Conservation (phyloP, 306 rosid species). For the Citrullus mucosospermus region DNA sequence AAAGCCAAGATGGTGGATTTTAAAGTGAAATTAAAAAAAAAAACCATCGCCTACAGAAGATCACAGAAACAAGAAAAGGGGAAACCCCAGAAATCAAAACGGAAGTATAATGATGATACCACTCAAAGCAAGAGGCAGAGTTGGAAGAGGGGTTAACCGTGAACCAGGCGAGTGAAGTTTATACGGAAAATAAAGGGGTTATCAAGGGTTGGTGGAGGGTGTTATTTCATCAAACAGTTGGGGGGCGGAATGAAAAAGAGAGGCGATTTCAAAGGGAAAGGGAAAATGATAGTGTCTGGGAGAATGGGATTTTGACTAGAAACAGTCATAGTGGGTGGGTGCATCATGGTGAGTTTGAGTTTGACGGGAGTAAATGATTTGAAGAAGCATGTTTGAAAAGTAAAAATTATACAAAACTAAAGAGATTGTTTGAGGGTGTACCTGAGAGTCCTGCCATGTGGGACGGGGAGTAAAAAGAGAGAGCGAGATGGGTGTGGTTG, state of each 20-base stretch:
- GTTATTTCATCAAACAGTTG: neutral
- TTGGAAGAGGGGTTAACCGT: neutral
- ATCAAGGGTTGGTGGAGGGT: neutral
- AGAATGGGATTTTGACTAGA: neutral
- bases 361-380: constrained; percentile 4
- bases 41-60: neutral
- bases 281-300: neutral
- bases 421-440: neutral
- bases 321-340: neutral
- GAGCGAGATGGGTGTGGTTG: neutral
- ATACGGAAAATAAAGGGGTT: neutral
- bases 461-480: neutral
- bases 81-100: neutral
- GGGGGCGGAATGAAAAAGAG: neutral
- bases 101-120: neutral
- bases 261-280: neutral
- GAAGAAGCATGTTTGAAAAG: neutral
- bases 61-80: neutral
- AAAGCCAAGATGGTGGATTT: neutral
- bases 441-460: neutral
- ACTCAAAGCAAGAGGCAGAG: neutral
- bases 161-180: neutral
- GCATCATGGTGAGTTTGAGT: neutral
- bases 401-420: neutral
- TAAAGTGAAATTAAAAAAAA: neutral